phyloP scores from a whole-genome alignment of 148 eudicot species.

The Cornus suecica region DNA sequence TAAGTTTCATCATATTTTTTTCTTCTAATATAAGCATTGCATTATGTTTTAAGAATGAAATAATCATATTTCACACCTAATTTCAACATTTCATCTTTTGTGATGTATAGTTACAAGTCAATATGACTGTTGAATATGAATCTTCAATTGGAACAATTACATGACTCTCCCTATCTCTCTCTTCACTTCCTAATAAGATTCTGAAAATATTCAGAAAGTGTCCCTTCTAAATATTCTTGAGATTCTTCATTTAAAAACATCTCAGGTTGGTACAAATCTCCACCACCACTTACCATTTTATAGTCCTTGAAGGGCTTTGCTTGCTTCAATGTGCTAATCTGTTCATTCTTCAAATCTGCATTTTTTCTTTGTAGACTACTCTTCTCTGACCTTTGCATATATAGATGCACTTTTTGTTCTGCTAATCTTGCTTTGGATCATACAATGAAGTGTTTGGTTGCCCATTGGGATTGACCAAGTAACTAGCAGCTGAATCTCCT shows the following conservation, averaged over 20 bases:
- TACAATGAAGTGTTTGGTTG: not conserved
- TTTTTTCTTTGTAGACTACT: not conserved
- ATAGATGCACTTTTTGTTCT: not conserved
- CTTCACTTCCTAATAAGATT: conserved; percentile 1
- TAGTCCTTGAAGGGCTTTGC: not conserved
- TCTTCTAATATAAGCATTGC: no score
- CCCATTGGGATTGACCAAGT: not conserved
- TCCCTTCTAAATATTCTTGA: conserved; percentile 17
- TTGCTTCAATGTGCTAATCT: not conserved
- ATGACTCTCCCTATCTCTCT: not conserved
- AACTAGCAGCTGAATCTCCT: conserved; percentile 5
- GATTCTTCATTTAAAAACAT: conserved; percentile 2
- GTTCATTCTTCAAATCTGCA: not conserved
- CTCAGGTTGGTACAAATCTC: conserved; percentile 1
- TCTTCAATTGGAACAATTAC: no score
- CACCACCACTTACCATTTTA: not conserved
- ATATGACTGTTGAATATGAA: no score
- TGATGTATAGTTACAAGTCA: no score
- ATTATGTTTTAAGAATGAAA: no score
- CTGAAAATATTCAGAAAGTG: conserved; percentile 13
- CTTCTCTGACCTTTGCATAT: not conserved
- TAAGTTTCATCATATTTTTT: no score
- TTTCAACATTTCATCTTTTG: no score
- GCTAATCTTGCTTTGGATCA: not conserved
- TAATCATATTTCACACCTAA: no score